A percentile compares a stretch with the other conserved stretches of the same genome.
Conservation (phyloP, 306 rosid genomes). For the Quercus gilva region DNA sequence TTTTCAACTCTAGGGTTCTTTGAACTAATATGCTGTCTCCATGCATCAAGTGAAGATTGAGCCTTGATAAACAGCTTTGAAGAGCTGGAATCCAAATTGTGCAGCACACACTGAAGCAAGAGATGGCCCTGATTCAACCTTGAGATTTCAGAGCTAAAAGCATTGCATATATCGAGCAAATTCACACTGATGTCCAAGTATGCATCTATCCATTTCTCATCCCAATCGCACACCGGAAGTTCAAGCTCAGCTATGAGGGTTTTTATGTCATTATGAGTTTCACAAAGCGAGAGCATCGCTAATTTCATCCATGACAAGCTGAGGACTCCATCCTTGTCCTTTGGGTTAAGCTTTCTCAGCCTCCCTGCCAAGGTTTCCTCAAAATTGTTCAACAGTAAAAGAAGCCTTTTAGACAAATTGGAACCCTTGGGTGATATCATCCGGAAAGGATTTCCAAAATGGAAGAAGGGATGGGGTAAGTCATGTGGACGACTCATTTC, state of each 20-base stretch:
- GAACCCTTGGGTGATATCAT: conserved; percentile 59
- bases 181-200: conserved; percentile 77
- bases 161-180: conserved; percentile 73
- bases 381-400: conserved; percentile 42
- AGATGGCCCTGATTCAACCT: conserved; percentile 67
- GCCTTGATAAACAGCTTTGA: conserved; percentile 46
- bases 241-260: conserved; percentile 56
- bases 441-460: conserved; percentile 79
- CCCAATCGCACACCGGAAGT: conserved; percentile 73
- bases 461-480: conserved; percentile 65
- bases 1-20: conserved; percentile 55
- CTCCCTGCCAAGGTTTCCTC: conserved; percentile 68
- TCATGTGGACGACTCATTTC: conserved; percentile 71
- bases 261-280: conserved; percentile 54
- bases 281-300: conserved; percentile 63
- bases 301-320: conserved; percentile 80
- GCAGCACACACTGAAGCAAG: conserved; percentile 55
- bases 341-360: conserved; percentile 58
- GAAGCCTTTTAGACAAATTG: conserved; percentile 49
- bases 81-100: conserved; percentile 53
- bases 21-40: conserved; percentile 51
- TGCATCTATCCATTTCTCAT: conserved; percentile 81
- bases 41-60: conserved; percentile 59
- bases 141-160: conserved; percentile 79
- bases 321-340: conserved; percentile 57